Evolutionary conservation across 257 asterid species (phyloP).

Genomic region (Paraleonurus japonicus): DNA sequence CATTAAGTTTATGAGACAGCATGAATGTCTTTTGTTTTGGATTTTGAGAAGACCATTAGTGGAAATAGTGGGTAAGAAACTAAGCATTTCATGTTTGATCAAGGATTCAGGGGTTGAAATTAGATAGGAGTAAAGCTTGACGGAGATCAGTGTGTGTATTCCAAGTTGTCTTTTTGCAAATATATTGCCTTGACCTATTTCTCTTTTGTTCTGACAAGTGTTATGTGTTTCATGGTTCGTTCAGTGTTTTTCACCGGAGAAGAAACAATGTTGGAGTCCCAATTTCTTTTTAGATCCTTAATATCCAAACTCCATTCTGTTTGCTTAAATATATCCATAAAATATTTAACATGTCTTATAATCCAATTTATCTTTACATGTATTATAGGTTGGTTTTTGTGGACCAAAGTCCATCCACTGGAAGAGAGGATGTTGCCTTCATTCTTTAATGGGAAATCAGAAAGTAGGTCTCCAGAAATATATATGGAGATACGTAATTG

Average conservation of each 20-base stretch:
- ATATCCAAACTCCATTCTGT: background rate
- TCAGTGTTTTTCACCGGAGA: conserved; percentile 12
- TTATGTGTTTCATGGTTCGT: background rate
- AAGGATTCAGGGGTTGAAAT: background rate
- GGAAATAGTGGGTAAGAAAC: conserved; percentile 2
- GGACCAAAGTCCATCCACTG: conserved; percentile 78
- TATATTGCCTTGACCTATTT: no score
- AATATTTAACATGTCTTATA: background rate
- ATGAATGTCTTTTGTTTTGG: background rate
- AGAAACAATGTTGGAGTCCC: background rate
- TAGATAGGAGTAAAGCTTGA: background rate
- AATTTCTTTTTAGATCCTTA: background rate
- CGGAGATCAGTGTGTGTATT: background rate
- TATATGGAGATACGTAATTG: conserved; percentile 88
- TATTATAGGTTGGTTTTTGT: conserved; percentile 90
- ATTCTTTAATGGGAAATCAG: conserved; percentile 82
- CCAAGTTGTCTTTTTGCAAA: background rate
- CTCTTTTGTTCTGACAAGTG: background rate
- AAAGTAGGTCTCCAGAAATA: conserved; percentile 65
- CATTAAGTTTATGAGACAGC: background rate
- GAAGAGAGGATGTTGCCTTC: conserved; percentile 81
- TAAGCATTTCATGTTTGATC: conserved; percentile 8
- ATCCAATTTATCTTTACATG: conserved; percentile 9
- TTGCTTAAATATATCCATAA: background rate
- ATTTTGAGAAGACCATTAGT: background rate